Base-by-base conservation (phyloP, 768 basidiomycete species). In the Mycena vulgaris region DNA sequence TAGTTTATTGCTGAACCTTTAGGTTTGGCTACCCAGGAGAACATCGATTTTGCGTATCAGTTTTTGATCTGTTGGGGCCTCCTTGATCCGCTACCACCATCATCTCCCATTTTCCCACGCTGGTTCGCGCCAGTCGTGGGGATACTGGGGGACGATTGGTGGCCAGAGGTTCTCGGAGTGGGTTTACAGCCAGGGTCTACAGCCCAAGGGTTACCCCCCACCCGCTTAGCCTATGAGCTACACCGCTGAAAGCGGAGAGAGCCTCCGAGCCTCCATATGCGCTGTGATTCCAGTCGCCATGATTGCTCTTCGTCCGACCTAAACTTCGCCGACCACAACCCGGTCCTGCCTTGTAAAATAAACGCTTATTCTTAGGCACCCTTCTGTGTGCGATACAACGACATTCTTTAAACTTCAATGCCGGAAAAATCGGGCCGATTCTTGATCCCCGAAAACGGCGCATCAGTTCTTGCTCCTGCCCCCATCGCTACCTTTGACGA, bases 191-290 rank as follows among this genome's bases (percentile, higher is more conserved):
- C 59, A 60, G 59, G 59, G 28, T 25, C 35, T 60, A 35, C 9
- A 47, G 30, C 59, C 59, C 10, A 33, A 47, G 59, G 59, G 59
- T 60, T 2, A 35, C 45, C 59, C 57, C 59, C 59, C 45, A 60
- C 59, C 59, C 45, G 31, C n/a, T 30, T 60, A 60, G 45, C 59
- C 45, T 60, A 60, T 16, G 59, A 13, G 59, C 59, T 60, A 60
- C 42, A 14, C 59, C 59, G 59, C 59, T 13, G 25, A 33, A 5
- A 17, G 59, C 45, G 59, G 16, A 60, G 45, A 31, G 40, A 59
- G 57, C 25, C 57, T 45, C 39, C n/a, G 25, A 42, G 39, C 39
- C 39, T 40, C 39, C n/a, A 23, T 6, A 23, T 49, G 28, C 28
- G 28, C 48, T 25, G 11, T 6, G 42, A 45, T n/a, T 17, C 7